These are phyloP conservation scores for Alternaria infectoria DNA, from an alignment of 2,329 filamentous ascomycete genomes.

Conservation along the genomic window DNA sequence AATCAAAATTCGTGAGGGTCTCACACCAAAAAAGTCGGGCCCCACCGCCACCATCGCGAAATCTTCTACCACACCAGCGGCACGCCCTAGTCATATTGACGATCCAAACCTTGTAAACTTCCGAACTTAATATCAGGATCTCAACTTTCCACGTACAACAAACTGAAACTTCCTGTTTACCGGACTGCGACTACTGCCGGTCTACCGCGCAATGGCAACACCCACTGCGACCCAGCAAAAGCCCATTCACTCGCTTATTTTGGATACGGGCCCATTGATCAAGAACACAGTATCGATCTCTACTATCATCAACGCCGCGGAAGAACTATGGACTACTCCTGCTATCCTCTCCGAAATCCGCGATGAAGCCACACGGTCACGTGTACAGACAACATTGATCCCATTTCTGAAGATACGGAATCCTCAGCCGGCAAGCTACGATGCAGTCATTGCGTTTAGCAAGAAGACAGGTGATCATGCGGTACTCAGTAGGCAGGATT, in stretches of 20 bases:
- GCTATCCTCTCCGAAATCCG: slow-evolving; percentile 86
- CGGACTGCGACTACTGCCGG: background rate
- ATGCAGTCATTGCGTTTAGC: slow-evolving; percentile 82
- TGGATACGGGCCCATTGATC: slow-evolving; percentile 92
- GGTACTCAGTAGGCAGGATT: slow-evolving; percentile 86
- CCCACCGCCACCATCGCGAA: slow-evolving; percentile 28
- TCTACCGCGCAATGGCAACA: background rate
- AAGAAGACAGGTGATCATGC: slow-evolving; percentile 86
- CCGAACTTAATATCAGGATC: background rate
- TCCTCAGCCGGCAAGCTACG: slow-evolving; percentile 77
- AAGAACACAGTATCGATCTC: slow-evolving; percentile 89
- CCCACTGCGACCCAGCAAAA: slow-evolving; percentile 55
- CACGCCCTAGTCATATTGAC: background rate
- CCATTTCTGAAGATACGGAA: slow-evolving; percentile 82
- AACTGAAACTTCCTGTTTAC: background rate
- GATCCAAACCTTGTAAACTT: background rate
- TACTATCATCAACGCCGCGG: slow-evolving; percentile 77
- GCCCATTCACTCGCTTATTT: slow-evolving; percentile 79
- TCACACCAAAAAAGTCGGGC: slow-evolving; percentile 14
- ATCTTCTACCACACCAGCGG: slow-evolving; percentile 13
- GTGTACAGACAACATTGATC: slow-evolving; percentile 82
- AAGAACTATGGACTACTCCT: slow-evolving; percentile 71
- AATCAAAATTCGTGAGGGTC: slow-evolving; percentile 9
- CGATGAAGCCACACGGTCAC: slow-evolving; percentile 78
- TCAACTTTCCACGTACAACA: background rate